Evolutionary conservation across 192 early-diverging fungal genomes (phyloP).

Genomic region (Podila clonocystis): DNA sequence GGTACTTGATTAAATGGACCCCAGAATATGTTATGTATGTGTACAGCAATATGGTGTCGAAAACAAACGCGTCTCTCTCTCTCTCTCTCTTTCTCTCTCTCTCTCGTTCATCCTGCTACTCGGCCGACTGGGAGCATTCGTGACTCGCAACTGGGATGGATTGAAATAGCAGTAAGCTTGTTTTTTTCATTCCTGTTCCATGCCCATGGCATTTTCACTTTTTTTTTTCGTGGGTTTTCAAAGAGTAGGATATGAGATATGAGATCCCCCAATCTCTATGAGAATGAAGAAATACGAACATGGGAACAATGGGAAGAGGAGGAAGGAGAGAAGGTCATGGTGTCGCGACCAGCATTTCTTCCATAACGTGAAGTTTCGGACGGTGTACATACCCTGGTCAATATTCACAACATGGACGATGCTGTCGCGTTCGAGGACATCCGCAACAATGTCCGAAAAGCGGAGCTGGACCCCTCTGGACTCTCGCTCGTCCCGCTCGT

Average conservation of each 20-base stretch:
- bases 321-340: neutral
- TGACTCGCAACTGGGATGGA: too few relatives aligned
- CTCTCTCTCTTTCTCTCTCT: too few relatives aligned
- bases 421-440: conserved; percentile 63
- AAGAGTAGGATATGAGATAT: neutral
- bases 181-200: too few relatives aligned
- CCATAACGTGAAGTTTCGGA: neutral
- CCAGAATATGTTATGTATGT: too few relatives aligned
- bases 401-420: conserved; percentile 63
- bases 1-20: too few relatives aligned
- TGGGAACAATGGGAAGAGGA: neutral
- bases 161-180: too few relatives aligned
- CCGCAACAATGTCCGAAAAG: conserved; percentile 60
- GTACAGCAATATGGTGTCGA: too few relatives aligned
- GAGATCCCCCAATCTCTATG: neutral
- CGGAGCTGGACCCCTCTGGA: conserved; percentile 54
- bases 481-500: conserved; percentile 27
- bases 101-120: too few relatives aligned
- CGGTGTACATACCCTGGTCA: conserved; percentile 44
- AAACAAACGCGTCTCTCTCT: too few relatives aligned
- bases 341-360: conserved; percentile 4
- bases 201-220: neutral
- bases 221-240: neutral
- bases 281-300: neutral
- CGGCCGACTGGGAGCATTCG: too few relatives aligned